phyloP scores from a whole-genome alignment of 148 eudicot genomes.

The Cornus kousa region DNA sequence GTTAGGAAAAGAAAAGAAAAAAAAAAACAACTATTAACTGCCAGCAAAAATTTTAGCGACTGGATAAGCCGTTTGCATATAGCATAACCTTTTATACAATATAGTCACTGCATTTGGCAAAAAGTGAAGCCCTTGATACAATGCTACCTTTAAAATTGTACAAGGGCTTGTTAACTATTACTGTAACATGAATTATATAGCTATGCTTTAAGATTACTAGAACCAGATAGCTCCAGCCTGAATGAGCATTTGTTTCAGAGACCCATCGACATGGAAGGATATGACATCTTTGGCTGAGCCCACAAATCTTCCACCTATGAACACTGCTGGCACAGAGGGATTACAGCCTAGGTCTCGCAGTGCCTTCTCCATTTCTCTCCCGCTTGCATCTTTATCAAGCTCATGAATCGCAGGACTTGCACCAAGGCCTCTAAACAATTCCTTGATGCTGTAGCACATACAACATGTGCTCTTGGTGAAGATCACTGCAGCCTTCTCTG shows the following conservation, averaged over 20 bases:
- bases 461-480: conserved; percentile 56
- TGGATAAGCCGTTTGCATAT: background rate
- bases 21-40: background rate
- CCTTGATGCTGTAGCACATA: conserved; percentile 48
- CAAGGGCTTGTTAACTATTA: background rate
- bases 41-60: background rate
- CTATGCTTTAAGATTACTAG: conserved; percentile 14
- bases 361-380: conserved; percentile 44
- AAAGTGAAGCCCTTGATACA: background rate
- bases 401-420: conserved; percentile 52
- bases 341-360: conserved; percentile 31
- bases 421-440: conserved; percentile 41
- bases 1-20: background rate
- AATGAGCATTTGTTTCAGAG: conserved; percentile 41
- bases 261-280: conserved; percentile 44
- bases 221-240: conserved; percentile 52
- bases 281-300: conserved; percentile 50
- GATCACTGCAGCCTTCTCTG: conserved; percentile 46
- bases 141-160: background rate
- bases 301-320: conserved; percentile 41
- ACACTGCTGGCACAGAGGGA: conserved; percentile 44
- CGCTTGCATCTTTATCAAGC: conserved; percentile 34
- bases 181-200: background rate
- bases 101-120: background rate
- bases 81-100: background rate